These are phyloP conservation scores for Suillus fuscotomentosus DNA, from an alignment of 768 basidiomycete species.

Conservation along the genomic window DNA sequence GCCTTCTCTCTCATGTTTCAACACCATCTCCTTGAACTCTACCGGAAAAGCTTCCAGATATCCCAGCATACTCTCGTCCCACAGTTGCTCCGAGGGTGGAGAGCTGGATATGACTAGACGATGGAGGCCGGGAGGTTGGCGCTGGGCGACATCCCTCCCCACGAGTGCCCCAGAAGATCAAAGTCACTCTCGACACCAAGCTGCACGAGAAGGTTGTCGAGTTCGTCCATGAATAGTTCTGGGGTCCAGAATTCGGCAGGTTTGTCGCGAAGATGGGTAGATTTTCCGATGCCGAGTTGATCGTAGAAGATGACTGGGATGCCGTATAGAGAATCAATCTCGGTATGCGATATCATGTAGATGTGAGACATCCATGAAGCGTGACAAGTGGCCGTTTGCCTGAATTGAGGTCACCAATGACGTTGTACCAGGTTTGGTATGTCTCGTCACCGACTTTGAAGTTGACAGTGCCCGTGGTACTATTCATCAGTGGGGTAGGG, in stretches of 20 bases:
- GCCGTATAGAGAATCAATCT: slow-evolving; percentile 28
- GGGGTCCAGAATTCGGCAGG: slow-evolving; percentile 40
- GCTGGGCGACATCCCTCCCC: slow-evolving; percentile 50
- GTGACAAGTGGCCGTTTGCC: slow-evolving; percentile 35
- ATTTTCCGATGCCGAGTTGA: slow-evolving; percentile 46
- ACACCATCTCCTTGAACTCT: too few relatives aligned
- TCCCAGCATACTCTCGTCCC: too few relatives aligned
- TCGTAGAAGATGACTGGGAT: slow-evolving; percentile 51
- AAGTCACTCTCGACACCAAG: slow-evolving; percentile 41
- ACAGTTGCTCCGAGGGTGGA: too few relatives aligned
- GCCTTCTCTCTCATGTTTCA: too few relatives aligned
- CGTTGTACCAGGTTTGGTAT: slow-evolving; percentile 44
- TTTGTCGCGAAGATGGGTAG: slow-evolving; percentile 42
- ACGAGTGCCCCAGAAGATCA: slow-evolving; percentile 53
- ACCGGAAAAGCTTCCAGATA: too few relatives aligned
- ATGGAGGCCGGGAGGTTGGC: too few relatives aligned
- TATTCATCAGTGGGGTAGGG: slow-evolving; percentile 14
- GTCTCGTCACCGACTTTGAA: slow-evolving; percentile 19
- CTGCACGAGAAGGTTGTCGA: slow-evolving; percentile 44
- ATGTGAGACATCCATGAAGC: slow-evolving; percentile 41
- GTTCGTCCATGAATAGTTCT: slow-evolving; percentile 53
- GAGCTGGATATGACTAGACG: too few relatives aligned
- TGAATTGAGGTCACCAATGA: slow-evolving; percentile 39
- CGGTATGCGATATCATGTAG: slow-evolving; percentile 38
- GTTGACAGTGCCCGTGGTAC: slow-evolving; percentile 20